Percentiles rank a stretch among this genome's conserved stretches.
phyloP scores from a whole-genome alignment of 2,329 filamentous ascomycete species.

The Sporothrix globosa region DNA sequence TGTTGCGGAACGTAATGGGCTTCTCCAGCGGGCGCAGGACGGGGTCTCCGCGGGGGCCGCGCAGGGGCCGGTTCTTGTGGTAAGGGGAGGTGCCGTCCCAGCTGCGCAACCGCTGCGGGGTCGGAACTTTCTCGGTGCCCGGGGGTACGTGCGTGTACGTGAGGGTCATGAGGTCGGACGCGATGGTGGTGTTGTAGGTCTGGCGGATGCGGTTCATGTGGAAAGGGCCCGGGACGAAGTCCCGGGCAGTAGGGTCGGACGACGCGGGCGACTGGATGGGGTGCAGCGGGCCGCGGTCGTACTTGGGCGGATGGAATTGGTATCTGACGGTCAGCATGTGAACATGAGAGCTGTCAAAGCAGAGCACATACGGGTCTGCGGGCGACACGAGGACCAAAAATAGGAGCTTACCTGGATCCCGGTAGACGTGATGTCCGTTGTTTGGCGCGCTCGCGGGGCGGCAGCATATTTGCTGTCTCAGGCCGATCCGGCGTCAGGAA shows the following conservation, averaged over 20 bases:
- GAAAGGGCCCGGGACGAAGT: constrained; percentile 91
- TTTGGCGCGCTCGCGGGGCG: constrained; percentile 47
- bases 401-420: constrained; percentile 49
- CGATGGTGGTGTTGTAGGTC: constrained; percentile 85
- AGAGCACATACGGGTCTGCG: not conserved
- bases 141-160: constrained; percentile 85
- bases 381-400: constrained; percentile 31
- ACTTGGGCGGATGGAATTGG: constrained; percentile 91
- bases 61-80: constrained; percentile 84
- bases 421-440: constrained; percentile 49
- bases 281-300: constrained; percentile 89
- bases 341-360: not conserved
- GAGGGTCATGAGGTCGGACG: constrained; percentile 84
- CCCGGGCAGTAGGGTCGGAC: constrained; percentile 83
- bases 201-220: constrained; percentile 83
- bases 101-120: constrained; percentile 69
- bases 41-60: constrained; percentile 82
- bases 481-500: constrained; percentile 50
- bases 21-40: constrained; percentile 72
- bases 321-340: constrained; percentile 62
- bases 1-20: constrained; percentile 77
- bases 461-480: constrained; percentile 45
- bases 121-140: constrained; percentile 61
- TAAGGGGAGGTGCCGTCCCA: constrained; percentile 95
- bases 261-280: constrained; percentile 86